A percentile compares a stretch with the other conserved stretches of the same genome.
These are phyloP conservation scores for Cyberlindnera saturnus DNA, from an alignment of 805 yeast genomes.

Conservation along the genomic window DNA sequence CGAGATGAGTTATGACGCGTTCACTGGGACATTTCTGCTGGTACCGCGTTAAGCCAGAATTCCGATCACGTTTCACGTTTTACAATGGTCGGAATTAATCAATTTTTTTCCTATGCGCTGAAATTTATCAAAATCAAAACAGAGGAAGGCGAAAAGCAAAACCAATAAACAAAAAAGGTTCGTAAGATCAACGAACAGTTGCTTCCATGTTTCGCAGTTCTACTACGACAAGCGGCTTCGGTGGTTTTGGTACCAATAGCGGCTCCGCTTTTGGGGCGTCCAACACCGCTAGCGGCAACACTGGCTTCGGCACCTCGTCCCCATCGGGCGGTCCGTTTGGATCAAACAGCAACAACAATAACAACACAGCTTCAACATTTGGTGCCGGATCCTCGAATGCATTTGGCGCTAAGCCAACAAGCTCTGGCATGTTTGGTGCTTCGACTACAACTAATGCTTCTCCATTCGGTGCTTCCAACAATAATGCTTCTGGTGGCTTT, in stretches of 20 bases:
- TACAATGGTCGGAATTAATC: no score
- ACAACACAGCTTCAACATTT: conserved; percentile 23
- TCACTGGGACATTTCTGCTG: no score
- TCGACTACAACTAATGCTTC: conserved; percentile 12
- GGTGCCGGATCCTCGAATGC: conserved; percentile 16
- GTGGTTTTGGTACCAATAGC: conserved; percentile 28
- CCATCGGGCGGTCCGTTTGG: conserved; percentile 35
- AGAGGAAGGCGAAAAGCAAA: no score
- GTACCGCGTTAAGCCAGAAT: no score
- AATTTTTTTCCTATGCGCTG: no score
- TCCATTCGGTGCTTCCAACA: conserved; percentile 23
- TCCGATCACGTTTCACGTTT: no score
- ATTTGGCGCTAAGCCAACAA: conserved; percentile 23
- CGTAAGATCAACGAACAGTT: background rate
- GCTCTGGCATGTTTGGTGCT: conserved; percentile 15
- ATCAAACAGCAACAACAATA: conserved; percentile 19
- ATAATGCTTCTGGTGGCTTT: conserved; percentile 26
- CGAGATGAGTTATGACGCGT: background rate
- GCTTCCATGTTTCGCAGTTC: conserved; percentile 23
- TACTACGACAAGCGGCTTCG: conserved; percentile 24
- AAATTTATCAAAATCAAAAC: no score
- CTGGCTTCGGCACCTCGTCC: conserved; percentile 21
- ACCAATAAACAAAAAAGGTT: no score
- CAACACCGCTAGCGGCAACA: conserved; percentile 6
- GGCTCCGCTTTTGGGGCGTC: conserved; percentile 25